Evolutionary conservation across 257 asterid species (phyloP), one percentile per base, ranked within the genome.

Genomic region (Nicotiana otophora): DNA sequence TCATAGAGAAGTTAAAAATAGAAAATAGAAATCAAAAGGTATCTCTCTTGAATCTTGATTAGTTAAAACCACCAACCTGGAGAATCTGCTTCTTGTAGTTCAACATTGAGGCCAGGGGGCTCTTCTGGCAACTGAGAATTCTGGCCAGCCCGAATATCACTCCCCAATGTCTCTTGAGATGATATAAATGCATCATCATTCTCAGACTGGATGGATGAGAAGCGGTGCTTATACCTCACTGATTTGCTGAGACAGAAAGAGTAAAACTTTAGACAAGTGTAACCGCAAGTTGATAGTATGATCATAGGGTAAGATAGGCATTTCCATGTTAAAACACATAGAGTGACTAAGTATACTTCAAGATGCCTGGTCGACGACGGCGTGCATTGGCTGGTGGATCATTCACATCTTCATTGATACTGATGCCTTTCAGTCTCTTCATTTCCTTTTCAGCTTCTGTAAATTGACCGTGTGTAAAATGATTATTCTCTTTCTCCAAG

Each of bases 401-500:
- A 77, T 76, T 74, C 78, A 79, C 84, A 81, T 85, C 82, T 77
- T 82, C 86, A 81, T 87, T 86, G 48, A 26, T 46, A 83, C 54
- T 61, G 28, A 78, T 88, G 87, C 98, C 98, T 83, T 81, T 81
- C 83, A 84, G 97, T 81, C 87, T 96, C n/a, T 84, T 88, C 84
- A 96, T 91, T 89, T 96, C 98, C 65, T 89, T 91, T 63, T 85
- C 87, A 82, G 97, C 98, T 70, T 88, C 98, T 96, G 87, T 65
- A 84, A 10, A 84, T 57, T 84, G 66, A 77, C 31, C 55, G 10
- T n/a, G 65, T 0, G 76, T 81, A 69, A 81, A 65, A 53, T 16
- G 9, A 31, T 31, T 51, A 51, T 51, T 51, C 57, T 64, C 78
- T 48, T 20, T 31, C 31, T 57, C 65, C 23, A 17, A 66, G 75